Evolutionary conservation across 1,139 yeast species (phyloP), one percentile per base, ranked within the genome.

Genomic region (Magnusiomyces clavatus): DNA sequence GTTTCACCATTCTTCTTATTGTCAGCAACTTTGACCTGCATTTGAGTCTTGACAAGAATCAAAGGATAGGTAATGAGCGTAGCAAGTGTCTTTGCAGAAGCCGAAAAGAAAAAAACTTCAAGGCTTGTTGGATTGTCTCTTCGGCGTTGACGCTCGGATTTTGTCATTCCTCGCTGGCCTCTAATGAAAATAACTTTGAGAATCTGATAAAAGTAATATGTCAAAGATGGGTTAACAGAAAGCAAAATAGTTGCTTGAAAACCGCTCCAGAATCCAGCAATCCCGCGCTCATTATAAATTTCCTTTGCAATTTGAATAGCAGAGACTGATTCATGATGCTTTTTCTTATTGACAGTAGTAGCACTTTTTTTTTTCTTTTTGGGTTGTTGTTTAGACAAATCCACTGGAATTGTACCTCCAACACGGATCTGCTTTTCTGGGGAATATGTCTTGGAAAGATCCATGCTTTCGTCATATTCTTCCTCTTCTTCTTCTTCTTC

Each of bases 241-340:
- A 85, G 73, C 5, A 85, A 80, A 60, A 84, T 67, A 4, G 86
- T 79, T 10, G 85, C 90, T 61, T 83, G 77, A 57, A 83, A 76
- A 0, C 95, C 94, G 58, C 80, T 77, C 94, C 94, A 85, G 58
- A 84, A 79, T 1, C 89, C 89, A 11, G 76, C 66, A 46, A 81
- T 54, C 6, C 88, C 86, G 60, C 82, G 82, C 51, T 80, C 80
- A 13, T 72, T 70, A 59, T 77, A 74, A 49, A 84, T 76, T 57
- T 80, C 81, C 55, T 71, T 68, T 19, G 78, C 73, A 52, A 62
- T 59, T 43, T 58, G 56, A 6, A 48, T 13, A 4, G 58, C 56
- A 5, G 54, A 49, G 14, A 53, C 51, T 24, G 16, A 17, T 16
- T 14, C 40, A 36, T 39, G 46, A 48, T 24, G 31, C 31, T 24